phyloP scores from a whole-genome alignment of 331 rosid genomes.

The Stylosanthes scabra region DNA sequence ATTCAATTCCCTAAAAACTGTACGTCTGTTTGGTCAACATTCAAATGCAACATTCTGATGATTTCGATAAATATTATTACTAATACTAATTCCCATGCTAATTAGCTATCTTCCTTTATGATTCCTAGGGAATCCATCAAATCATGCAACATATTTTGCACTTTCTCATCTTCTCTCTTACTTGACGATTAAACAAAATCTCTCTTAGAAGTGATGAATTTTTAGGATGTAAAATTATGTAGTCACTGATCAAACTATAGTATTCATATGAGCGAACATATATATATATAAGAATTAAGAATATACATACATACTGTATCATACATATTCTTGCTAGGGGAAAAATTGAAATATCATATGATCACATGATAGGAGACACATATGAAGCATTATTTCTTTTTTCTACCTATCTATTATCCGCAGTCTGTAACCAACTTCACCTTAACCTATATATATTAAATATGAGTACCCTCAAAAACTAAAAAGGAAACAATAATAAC shows the following conservation, averaged over 20 bases:
- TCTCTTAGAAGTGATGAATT: not conserved
- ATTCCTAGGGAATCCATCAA: not conserved
- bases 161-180: not conserved
- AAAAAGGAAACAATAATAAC: not conserved
- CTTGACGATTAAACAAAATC: too few species aligned
- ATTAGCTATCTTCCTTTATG: not conserved
- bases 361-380: slow-evolving; percentile 11
- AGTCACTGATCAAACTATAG: not conserved
- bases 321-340: not conserved
- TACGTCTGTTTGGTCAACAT: not conserved
- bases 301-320: not conserved
- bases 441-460: not conserved
- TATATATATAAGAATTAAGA: too few species aligned
- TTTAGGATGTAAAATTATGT: not conserved
- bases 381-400: slow-evolving; percentile 15
- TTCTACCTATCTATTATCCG: not conserved
- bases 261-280: not conserved
- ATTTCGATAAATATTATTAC: not conserved
- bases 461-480: slow-evolving; percentile 3
- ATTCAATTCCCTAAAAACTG: not conserved
- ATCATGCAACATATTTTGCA: not conserved
- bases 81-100: not conserved
- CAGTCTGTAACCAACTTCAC: not conserved
- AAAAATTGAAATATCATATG: slow-evolving; percentile 6
- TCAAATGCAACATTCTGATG: slow-evolving; percentile 12